phyloP scores from a whole-genome alignment of 2,329 filamentous ascomycete genomes.

The Colletotrichum paranaense region DNA sequence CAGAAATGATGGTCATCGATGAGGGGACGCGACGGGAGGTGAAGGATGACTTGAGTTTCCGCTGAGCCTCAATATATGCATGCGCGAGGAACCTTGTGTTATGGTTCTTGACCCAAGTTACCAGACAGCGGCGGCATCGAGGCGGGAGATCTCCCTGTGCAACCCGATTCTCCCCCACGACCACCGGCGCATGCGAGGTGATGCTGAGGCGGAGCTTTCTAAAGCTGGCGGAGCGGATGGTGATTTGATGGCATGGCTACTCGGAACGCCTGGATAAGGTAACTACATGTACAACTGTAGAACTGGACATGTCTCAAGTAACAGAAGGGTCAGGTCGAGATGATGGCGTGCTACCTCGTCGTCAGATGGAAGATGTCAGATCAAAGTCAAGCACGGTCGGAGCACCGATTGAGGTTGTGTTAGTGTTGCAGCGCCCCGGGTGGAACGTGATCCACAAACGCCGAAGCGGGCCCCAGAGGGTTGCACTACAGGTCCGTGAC shows the following conservation, averaged over 20 bases:
- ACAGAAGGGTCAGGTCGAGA: not conserved
- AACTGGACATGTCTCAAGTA: too few relatives aligned
- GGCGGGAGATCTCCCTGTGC: not conserved
- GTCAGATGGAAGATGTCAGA: not conserved
- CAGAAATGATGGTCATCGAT: not conserved
- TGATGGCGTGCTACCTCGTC: not conserved
- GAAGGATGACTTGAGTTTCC: not conserved
- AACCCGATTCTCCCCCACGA: not conserved
- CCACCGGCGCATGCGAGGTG: not conserved
- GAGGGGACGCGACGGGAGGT: not conserved
- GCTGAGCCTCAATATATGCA: not conserved
- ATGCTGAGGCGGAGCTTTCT: not conserved
- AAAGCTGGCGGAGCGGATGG: not conserved
- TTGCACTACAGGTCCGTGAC: too few relatives aligned
- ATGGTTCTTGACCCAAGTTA: not conserved
- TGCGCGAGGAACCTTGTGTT: not conserved
- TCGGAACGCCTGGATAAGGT: not conserved
- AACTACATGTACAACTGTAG: not conserved
- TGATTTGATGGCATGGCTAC: not conserved
- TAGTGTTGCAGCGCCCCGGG: not conserved
- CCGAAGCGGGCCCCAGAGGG: too few relatives aligned
- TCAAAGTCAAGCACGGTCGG: not conserved
- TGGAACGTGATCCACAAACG: not conserved
- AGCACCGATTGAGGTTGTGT: not conserved
- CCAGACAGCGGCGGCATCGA: not conserved